Percentiles rank a stretch among this genome's conserved stretches.
Conservation (phyloP, 495 filamentous ascomycete genomes). For the Aspergillus bridgeri region DNA sequence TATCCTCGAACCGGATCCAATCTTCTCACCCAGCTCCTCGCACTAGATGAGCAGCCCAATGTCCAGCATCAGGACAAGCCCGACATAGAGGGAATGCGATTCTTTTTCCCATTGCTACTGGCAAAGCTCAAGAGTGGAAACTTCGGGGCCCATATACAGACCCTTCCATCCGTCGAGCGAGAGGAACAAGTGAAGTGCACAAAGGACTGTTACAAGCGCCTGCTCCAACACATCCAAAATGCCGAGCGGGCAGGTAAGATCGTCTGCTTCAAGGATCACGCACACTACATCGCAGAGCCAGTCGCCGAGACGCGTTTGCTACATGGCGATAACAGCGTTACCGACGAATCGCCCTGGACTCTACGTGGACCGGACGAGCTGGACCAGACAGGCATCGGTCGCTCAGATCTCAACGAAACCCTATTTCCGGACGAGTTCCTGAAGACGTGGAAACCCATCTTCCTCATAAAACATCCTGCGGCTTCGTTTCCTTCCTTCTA, state of each 20-base stretch:
- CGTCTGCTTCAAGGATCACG: conserved; percentile 2
- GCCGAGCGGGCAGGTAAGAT: neutral
- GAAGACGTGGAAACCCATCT: neutral
- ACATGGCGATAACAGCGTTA: neutral
- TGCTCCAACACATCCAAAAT: neutral
- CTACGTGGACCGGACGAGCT: neutral
- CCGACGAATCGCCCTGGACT: conserved; percentile 1
- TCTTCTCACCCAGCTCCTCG: neutral
- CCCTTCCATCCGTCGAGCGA: neutral
- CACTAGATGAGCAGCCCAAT: neutral
- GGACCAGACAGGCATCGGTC: neutral
- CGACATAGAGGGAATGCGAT: neutral
- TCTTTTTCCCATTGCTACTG: neutral
- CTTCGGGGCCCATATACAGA: neutral
- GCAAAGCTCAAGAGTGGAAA: neutral
- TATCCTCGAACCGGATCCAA: conserved; percentile 2
- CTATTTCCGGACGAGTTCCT: conserved; percentile 3
- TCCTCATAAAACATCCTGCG: neutral
- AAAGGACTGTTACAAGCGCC: neutral
- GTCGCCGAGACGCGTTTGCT: conserved; percentile 1
- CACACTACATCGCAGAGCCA: neutral
- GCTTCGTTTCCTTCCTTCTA: conserved; percentile 1
- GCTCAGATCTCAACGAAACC: neutral
- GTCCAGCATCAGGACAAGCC: neutral
- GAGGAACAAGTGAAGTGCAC: neutral